phyloP scores from a whole-genome alignment of 1,139 yeast genomes.

The Yueomyces sp. region DNA sequence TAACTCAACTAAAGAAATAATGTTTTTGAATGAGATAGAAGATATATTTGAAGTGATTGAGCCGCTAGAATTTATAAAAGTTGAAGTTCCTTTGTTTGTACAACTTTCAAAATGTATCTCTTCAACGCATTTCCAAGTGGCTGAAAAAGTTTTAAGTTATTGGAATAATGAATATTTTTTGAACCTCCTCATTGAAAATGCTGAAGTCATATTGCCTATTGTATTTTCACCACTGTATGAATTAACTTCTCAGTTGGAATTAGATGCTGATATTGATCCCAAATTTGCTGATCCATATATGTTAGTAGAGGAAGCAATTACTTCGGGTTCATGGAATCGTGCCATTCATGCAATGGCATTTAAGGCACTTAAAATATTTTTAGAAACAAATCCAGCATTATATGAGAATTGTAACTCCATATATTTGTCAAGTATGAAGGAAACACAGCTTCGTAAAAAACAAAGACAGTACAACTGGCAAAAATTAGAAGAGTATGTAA shows the following conservation, averaged over 20 bases:
- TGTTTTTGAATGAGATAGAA: conserved; percentile 91
- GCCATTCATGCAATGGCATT: conserved; percentile 85
- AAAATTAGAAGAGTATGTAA: conserved; percentile 52
- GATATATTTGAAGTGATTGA: conserved; percentile 95
- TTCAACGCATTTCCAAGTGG: conserved; percentile 93
- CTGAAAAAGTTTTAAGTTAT: conserved; percentile 86
- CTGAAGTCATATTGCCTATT: conserved; percentile 86
- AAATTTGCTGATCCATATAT: conserved; percentile 24
- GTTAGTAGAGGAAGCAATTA: conserved; percentile 26
- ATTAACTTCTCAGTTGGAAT: conserved; percentile 43
- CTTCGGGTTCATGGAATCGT: conserved; percentile 60
- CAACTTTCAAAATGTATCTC: conserved; percentile 91
- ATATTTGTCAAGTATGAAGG: conserved; percentile 38
- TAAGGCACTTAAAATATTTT: conserved; percentile 80
- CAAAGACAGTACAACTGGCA: conserved; percentile 68
- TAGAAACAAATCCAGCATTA: conserved; percentile 85
- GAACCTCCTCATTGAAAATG: conserved; percentile 77
- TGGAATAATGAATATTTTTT: conserved; percentile 94
- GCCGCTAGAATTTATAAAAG: conserved; percentile 81
- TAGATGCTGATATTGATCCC: conserved; percentile 27
- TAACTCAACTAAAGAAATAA: conserved; percentile 87
- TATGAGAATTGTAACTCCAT: conserved; percentile 86
- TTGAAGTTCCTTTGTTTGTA: conserved; percentile 86
- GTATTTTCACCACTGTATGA: conserved; percentile 85
- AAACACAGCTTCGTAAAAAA: conserved; percentile 23